phyloP scores from a whole-genome alignment of 176 grass and related monocot genomes.

The Avena sativa region DNA sequence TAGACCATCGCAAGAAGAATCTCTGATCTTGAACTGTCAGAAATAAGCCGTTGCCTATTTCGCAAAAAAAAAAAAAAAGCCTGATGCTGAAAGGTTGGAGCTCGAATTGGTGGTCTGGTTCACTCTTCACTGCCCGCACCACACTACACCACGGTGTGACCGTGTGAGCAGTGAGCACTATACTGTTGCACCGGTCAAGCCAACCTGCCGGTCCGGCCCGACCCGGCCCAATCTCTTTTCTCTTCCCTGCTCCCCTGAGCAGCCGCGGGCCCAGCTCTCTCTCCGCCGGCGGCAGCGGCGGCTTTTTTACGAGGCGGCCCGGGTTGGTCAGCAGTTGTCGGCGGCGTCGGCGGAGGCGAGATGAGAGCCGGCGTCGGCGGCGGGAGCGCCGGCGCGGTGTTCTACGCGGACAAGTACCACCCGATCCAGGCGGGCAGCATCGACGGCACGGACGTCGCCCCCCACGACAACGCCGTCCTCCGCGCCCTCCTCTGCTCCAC shows the following conservation, averaged over 20 bases:
- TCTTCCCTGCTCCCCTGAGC: neutral
- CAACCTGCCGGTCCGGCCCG: neutral
- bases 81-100: too few species aligned
- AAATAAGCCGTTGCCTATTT: too few species aligned
- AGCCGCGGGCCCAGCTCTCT: neutral
- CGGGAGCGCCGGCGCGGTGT: constrained; percentile 59
- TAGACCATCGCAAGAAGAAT: too few species aligned
- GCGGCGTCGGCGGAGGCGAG: neutral
- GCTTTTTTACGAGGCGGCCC: neutral
- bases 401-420: constrained; percentile 89
- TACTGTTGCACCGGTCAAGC: neutral
- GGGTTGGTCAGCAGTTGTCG: neutral
- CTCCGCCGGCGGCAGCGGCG: neutral
- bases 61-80: too few species aligned
- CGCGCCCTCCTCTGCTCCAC: constrained; percentile 85
- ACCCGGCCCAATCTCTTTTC: constrained; percentile 1
- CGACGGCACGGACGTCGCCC: constrained; percentile 92
- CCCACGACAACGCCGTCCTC: constrained; percentile 90
- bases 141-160: too few species aligned
- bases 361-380: constrained; percentile 39
- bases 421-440: constrained; percentile 96
- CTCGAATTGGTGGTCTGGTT: too few species aligned
- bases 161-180: too few species aligned
- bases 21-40: too few species aligned
- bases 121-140: too few species aligned